Percentiles rank a stretch among this genome's conserved stretches.
Conservation (phyloP, 1,284 basidiomycete species). For the Boletus subluridellus region DNA sequence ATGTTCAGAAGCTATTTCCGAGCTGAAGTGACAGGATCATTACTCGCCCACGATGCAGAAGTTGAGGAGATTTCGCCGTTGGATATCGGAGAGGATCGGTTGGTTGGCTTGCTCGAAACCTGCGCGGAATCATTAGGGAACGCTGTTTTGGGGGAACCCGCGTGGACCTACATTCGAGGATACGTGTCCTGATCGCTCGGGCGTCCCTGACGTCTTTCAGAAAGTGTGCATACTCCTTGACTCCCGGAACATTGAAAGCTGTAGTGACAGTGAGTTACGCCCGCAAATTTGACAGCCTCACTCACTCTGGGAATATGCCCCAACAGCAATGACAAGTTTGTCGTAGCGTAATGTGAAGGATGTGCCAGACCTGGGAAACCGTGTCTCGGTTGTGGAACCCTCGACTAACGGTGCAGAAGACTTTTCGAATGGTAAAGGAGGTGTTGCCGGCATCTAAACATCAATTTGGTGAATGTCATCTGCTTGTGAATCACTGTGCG, state of each 20-base stretch:
- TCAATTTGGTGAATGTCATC: not conserved
- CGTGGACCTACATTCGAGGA: constrained; percentile 61
- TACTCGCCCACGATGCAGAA: constrained; percentile 76
- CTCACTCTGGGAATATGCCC: constrained; percentile 79
- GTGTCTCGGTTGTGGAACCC: constrained; percentile 9
- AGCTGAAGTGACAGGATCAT: not conserved
- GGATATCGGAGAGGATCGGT: constrained; percentile 61
- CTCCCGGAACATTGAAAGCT: constrained; percentile 66
- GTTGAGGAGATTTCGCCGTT: constrained; percentile 66
- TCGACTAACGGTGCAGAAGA: constrained; percentile 13
- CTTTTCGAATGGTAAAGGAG: constrained; percentile 37
- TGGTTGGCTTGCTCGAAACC: constrained; percentile 80
- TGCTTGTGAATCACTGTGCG: constrained; percentile 22
- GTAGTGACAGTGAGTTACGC: constrained; percentile 5
- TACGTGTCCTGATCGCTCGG: constrained; percentile 69
- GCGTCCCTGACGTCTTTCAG: constrained; percentile 83
- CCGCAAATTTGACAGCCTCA: constrained; percentile 1
- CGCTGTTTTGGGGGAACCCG: not conserved
- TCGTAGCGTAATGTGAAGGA: constrained; percentile 64
- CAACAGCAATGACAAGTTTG: constrained; percentile 81
- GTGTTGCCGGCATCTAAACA: constrained; percentile 55
- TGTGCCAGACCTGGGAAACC: constrained; percentile 11
- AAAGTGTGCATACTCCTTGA: constrained; percentile 77
- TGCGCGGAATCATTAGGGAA: constrained; percentile 18
- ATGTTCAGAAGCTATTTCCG: constrained; percentile 2